Evolutionary conservation across 1,284 basidiomycete species (phyloP), one percentile per base, ranked within the genome.

Genomic region (Sphagnurus paluster): DNA sequence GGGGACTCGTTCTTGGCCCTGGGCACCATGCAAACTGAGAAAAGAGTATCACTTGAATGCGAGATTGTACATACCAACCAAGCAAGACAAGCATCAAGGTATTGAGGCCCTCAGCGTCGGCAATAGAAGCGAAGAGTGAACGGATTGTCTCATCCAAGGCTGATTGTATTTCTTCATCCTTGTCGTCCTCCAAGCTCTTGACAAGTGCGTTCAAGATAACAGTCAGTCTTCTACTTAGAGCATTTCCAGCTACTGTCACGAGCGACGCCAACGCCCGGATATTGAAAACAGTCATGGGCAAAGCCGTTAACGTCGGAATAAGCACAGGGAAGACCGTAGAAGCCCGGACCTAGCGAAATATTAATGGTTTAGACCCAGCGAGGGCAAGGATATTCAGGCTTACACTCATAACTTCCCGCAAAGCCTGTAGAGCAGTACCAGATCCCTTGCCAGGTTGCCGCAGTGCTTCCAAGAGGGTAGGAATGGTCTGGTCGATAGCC

Each of bases 281-380:
- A 62, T 99, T 98, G 84, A 98, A 98, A 2, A 89, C 84, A 2
- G 92, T 87, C 80, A 99, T 95, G 0, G 96, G 96, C 28, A 82
- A 81, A 4, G 87, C 82, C 29, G 91, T 94, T 52, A 99, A 77
- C 5, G 94, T 95, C 0, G 96, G 97, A 41, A 99, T 92, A 44
- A 99, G 74, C n/a, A 97, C 90, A 0, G 97, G 97, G 90, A 99
- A 98, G 40, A 99, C 95, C 10, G 90, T 94, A 36, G 87, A 78
- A 9, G 94, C 90, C 41, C 93, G 89, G 58, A 95, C 89, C 87
- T 90, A 59, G 2, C 26, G 19, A 4, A 41, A 33, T 5, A 19
- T 29, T 10, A 38, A n/a, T n/a, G 25, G 13, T 17, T 14, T 3
- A 4, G 32, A 23, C 34, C 42, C n/a, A 58, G 39, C 14, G 20